phyloP scores from a whole-genome alignment of 805 yeast genomes.

The Sungouiella blattae region DNA sequence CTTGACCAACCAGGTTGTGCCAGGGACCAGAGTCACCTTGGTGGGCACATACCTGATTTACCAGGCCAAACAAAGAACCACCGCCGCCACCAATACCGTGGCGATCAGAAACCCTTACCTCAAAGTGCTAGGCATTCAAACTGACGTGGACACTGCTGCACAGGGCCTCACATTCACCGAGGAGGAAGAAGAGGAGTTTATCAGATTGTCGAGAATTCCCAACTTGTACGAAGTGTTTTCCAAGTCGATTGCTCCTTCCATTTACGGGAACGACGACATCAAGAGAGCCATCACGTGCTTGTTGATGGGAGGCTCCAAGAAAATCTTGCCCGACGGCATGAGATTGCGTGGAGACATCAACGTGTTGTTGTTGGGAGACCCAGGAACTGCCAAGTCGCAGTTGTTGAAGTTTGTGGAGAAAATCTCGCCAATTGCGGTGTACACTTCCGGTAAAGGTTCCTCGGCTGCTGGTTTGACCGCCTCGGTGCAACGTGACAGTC shows the following conservation, averaged over 20 bases:
- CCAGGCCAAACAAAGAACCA: constrained; percentile 56
- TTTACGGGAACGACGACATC: constrained; percentile 89
- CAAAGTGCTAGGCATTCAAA: constrained; percentile 79
- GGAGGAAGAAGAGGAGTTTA: constrained; percentile 90
- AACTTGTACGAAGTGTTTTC: constrained; percentile 83
- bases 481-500: constrained; percentile 87
- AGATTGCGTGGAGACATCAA: constrained; percentile 96
- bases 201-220: constrained; percentile 76
- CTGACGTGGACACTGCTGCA: constrained; percentile 72
- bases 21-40: constrained; percentile 91
- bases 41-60: constrained; percentile 91
- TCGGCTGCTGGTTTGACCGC: constrained; percentile 99
- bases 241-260: constrained; percentile 91
- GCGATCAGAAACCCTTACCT: constrained; percentile 93
- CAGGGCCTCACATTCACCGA: constrained; percentile 66
- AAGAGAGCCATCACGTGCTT: constrained; percentile 91
- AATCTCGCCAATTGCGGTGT: constrained; percentile 89
- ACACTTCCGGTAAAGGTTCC: constrained; percentile 98
- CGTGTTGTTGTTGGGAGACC: constrained; percentile 91
- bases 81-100: constrained; percentile 47
- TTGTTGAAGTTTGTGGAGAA: constrained; percentile 92
- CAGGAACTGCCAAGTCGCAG: constrained; percentile 99
- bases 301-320: constrained; percentile 91
- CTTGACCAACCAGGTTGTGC: constrained; percentile 84
- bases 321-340: constrained; percentile 92